Conservation (phyloP, 2,329 filamentous ascomycete genomes). For the Cladosporium sp. region DNA sequence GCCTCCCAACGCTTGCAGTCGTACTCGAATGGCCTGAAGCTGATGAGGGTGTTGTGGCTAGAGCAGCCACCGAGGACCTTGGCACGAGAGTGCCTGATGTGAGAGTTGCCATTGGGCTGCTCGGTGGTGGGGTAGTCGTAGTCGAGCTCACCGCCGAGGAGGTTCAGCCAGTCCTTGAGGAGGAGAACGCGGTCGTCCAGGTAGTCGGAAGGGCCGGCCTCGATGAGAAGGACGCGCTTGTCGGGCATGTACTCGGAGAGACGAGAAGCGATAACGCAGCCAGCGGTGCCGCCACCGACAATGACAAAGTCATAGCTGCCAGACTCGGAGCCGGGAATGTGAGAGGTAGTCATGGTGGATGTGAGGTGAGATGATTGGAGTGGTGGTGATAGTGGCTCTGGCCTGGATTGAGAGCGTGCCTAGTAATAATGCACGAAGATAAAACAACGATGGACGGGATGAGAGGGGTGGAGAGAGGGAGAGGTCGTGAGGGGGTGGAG, state of each 20-base stretch:
- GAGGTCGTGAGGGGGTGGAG: constrained; percentile 6
- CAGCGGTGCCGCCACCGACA: constrained; percentile 82
- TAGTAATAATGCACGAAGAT: not conserved
- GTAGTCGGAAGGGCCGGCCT: constrained; percentile 86
- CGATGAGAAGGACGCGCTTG: constrained; percentile 79
- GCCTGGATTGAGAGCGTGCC: not conserved
- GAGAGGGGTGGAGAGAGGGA: constrained; percentile 10
- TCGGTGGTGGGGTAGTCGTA: constrained; percentile 89
- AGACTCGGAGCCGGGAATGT: constrained; percentile 64
- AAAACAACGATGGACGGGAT: constrained; percentile 16
- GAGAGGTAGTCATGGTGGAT: constrained; percentile 65
- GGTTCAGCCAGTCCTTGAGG: constrained; percentile 80
- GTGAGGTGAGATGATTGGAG: not conserved
- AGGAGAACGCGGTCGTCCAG: constrained; percentile 85
- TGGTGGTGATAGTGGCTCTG: not conserved
- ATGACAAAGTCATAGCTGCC: constrained; percentile 81
- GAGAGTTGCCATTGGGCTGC: constrained; percentile 87
- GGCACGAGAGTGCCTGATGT: constrained; percentile 88
- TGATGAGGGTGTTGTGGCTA: constrained; percentile 91
- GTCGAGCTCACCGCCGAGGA: constrained; percentile 85
- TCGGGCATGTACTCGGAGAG: constrained; percentile 81
- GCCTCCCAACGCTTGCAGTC: constrained; percentile 83
- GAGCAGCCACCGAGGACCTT: constrained; percentile 93
- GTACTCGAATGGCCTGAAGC: constrained; percentile 87
- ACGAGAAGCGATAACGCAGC: constrained; percentile 79